Evolutionary conservation across 1,284 basidiomycete genomes (phyloP).

Genomic region (Cryptococcus maquisensis): DNA sequence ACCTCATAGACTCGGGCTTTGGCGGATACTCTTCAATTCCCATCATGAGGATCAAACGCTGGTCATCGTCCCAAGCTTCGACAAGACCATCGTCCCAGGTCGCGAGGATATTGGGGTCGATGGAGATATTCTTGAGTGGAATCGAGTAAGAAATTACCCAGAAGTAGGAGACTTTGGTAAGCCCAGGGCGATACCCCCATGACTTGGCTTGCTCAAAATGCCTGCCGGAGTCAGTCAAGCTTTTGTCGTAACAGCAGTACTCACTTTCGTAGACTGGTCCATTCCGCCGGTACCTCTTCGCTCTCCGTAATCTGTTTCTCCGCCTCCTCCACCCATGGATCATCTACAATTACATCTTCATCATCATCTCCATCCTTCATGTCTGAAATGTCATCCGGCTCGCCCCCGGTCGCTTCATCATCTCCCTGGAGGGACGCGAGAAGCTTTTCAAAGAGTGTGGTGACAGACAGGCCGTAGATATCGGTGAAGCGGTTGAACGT

Average conservation of each 20-base stretch:
- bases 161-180: constrained; percentile 21
- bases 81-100: constrained; percentile 31
- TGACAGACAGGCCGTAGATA: constrained; percentile 15
- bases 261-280: constrained; percentile 18
- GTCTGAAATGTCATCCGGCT: background rate
- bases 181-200: constrained; percentile 23
- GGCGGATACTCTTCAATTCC: constrained; percentile 17
- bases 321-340: constrained; percentile 3
- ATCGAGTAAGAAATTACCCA: constrained; percentile 29
- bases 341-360: background rate
- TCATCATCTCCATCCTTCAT: constrained; percentile 6
- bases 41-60: constrained; percentile 20
- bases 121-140: constrained; percentile 20
- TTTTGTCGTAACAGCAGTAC: background rate
- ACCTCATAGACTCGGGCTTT: constrained; percentile 12
- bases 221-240: background rate
- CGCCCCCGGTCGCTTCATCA: constrained; percentile 24
- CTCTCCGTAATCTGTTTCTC: constrained; percentile 5
- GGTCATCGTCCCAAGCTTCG: constrained; percentile 19
- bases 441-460: constrained; percentile 7
- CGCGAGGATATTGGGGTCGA: constrained; percentile 24
- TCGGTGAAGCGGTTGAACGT: constrained; percentile 18
- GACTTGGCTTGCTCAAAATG: constrained; percentile 21
- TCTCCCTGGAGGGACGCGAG: constrained; percentile 25
- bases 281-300: constrained; percentile 3